Conservation (phyloP, 208 protist genomes). For the Leishmania tarentolae region DNA sequence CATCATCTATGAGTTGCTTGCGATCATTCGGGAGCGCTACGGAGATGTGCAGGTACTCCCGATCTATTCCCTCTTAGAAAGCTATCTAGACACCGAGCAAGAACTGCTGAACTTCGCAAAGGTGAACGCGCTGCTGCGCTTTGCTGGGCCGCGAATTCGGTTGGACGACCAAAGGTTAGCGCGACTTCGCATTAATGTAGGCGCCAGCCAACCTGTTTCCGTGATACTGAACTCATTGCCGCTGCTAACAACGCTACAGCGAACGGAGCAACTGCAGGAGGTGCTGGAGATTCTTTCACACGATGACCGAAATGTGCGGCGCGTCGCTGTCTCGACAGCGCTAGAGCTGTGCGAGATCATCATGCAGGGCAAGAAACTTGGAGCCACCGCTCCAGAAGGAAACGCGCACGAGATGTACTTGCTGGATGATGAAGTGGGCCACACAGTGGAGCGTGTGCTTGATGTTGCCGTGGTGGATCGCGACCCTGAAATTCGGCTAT, state of each 20-base stretch:
- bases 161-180: constrained; percentile 41
- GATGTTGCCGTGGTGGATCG: constrained; percentile 85
- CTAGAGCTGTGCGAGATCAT: constrained; percentile 73
- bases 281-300: constrained; percentile 80
- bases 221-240: constrained; percentile 72
- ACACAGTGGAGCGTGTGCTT: constrained; percentile 75
- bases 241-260: constrained; percentile 64
- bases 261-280: constrained; percentile 74
- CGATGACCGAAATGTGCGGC: constrained; percentile 63
- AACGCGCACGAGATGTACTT: constrained; percentile 26
- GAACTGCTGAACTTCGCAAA: constrained; percentile 72
- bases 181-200: constrained; percentile 53
- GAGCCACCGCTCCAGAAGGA: constrained; percentile 1
- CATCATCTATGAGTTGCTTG: constrained; percentile 60
- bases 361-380: constrained; percentile 29
- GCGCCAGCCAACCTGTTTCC: constrained; percentile 29
- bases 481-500: constrained; percentile 65
- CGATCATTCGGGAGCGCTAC: constrained; percentile 53
- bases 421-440: constrained; percentile 58
- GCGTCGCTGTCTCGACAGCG: constrained; percentile 57
- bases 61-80: constrained; percentile 65
- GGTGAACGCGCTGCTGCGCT: constrained; percentile 71
- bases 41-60: constrained; percentile 44
- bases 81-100: constrained; percentile 56
- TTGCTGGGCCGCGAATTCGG: constrained; percentile 46